Evolutionary conservation across 2,329 filamentous ascomycete genomes (phyloP), one percentile per base, ranked within the genome.

Genomic region (Paramyrothecium roridum): DNA sequence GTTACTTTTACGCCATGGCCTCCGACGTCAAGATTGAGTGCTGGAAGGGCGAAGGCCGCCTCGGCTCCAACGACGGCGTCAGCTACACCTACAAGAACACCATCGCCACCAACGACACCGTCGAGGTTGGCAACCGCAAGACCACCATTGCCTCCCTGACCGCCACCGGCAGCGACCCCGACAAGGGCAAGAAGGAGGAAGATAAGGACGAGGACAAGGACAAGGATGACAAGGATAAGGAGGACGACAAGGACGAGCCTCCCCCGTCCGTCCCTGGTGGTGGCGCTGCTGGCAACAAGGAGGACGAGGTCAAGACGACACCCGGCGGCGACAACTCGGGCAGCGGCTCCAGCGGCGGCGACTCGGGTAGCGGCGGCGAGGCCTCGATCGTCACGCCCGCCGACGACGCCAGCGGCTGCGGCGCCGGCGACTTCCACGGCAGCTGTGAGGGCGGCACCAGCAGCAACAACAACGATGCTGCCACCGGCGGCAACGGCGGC

Each of bases 1-100:
- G 91, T 33, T 98, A 97, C 80, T 96, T 95, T 80, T 97, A 89
- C 70, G 89, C 92, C 53, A 84, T 83, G 47, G 84, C 97, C 65
- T 80, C 85, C 54, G 85, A 92, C 54, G 84, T 99, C 57, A 81
- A 78, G n/a, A 86, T 98, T 37, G 76, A 92, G 62, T 99, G 95
- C 86, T 98, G 90, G 79, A 82, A 93, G 63, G 78, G 82, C 34
- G 70, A 74, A 54, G 73, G 62, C 19, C 66, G 69, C 0, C 86
- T 91, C 3, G 95, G 93, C 30, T 80, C 83, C 21, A 89, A 86
- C 72, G 84, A 80, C 54, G 83, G 84, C 60, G 82, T 78, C 62
- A 87, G 87, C 22, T 99, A 98, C 80, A 83, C 85, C 61, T 96
- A 90, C 79, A 87, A 82, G 58, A 77, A 84, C 65, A 65, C 70